Evolutionary conservation across 2,329 filamentous ascomycete species (phyloP), one percentile per base, ranked within the genome.

Genomic region (Endothia cerciana): DNA sequence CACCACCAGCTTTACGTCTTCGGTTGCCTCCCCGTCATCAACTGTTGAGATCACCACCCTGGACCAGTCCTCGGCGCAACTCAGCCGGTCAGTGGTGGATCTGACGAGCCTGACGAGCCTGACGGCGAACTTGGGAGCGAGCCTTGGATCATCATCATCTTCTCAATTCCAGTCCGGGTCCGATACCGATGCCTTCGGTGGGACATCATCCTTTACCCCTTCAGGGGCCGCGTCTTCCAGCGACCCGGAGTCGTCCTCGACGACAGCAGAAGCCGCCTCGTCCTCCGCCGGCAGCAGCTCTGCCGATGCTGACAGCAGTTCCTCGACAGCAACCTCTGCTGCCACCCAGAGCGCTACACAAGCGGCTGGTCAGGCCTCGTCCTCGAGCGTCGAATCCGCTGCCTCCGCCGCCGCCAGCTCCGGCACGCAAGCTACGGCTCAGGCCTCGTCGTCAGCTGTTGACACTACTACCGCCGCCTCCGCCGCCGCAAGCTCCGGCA

Each of bases 1-100:
- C 67, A 78, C 78, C 49, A 73, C 73, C 61, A 63, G 71, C 36
- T 71, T 69, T 59, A 71, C 61, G 38, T 57, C 73, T n/a, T 71
- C 73, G 43, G 36, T 68, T 13, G 60, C 73, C 51, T 70, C 71
- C 49, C 69, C 72, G 47, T 69, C 72, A 4, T 70, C 70, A 2
- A 33, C 61, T 22, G 65, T 41, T 22, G 55, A 58, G 28, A 66
- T 40, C 59, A 70, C 60, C 10, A 63, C 41, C 19, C 22, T 53
- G 56, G 66, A 63, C 36, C 64, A 65, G 25, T 63, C 66, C 22
- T 63, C 60, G 36, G 61, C 61, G 38, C 17, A 30, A 2, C 33
- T 41, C 30, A 41, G 60, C 49, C 57, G 61, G 25, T 66, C 63
- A n/a, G 47, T 68, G 15, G 10, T 56, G n/a, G 66, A 66, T 28